Evolutionary conservation across 352 stramenopile species (phyloP), one percentile per base, ranked within the genome.

Genomic region (Phytophthora lateralis): DNA sequence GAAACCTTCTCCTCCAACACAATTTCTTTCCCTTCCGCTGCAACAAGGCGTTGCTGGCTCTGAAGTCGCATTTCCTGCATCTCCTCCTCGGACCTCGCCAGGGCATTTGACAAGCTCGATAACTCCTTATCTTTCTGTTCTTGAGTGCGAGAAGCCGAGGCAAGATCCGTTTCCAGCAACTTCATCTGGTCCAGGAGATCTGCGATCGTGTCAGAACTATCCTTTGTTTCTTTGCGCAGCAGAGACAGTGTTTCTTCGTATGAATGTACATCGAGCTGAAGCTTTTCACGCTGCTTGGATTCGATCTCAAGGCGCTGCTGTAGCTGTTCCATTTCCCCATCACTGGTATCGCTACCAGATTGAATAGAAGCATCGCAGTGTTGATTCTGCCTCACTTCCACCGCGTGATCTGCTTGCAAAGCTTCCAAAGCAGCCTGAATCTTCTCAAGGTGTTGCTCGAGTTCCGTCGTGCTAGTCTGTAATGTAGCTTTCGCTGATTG

Each of bases 251-350:
- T 75, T 54, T 90, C 83, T 55, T 83, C 71, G 54, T 90, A 92
- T 29, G 83, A 92, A 38, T 78, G 69, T 7, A 89, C 71, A 45
- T 92, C 83, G 18, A 90, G 64, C 35, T 85, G 71, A 3, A 89
- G 68, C 32, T 69, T 88, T 42, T 65, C 49, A 4, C 78, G 66
- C 4, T 66, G 50, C 34, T 75, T 60, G 6, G 48, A 50, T 32
- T 86, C 75, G n/a, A 44, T 56, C 15, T 84, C 79, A 30, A 89
- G 51, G 9, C 70, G 78, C 24, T 73, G 53, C 20, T 65, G 73
- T n/a, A 87, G 49, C 26, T 64, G 30, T 6, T 78, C 37, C 35
- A 55, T n/a, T 34, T 68, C 47, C 18, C 9, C 24, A 24, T 1
- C 12, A 60, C 18, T 34, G n/a, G 15, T 45, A 29, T 52, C 60